phyloP scores from a whole-genome alignment of 352 stramenopile species.

The Phytophthora constricta region DNA sequence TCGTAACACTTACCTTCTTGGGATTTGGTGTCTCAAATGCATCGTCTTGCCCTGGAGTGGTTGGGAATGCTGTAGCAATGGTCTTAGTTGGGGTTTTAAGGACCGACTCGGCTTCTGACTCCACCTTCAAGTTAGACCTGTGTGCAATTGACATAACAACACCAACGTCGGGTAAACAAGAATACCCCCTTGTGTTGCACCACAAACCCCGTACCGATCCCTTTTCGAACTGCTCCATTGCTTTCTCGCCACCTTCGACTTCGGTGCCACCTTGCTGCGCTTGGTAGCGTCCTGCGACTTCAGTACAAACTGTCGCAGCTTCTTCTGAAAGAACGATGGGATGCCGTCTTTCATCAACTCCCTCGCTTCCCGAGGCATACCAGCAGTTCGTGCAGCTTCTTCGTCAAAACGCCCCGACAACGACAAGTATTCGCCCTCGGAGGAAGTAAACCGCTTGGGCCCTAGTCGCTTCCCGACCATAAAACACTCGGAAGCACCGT shows the following conservation, averaged over 20 bases:
- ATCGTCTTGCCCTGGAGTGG: constrained; percentile 8
- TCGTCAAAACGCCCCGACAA: constrained; percentile 54
- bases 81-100: neutral
- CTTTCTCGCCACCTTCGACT: constrained; percentile 2
- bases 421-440: constrained; percentile 43
- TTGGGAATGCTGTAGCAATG: neutral
- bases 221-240: constrained; percentile 16
- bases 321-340: constrained; percentile 52
- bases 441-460: constrained; percentile 48
- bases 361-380: constrained; percentile 48
- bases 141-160: neutral
- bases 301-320: constrained; percentile 30
- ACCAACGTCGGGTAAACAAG: neutral
- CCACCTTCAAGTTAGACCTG: neutral
- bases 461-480: constrained; percentile 52
- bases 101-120: neutral
- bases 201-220: constrained; percentile 13
- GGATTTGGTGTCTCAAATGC: constrained; percentile 20
- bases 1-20: constrained; percentile 22
- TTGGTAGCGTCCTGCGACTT: constrained; percentile 8
- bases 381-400: constrained; percentile 34
- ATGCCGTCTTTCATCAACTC: constrained; percentile 64
- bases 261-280: constrained; percentile 2
- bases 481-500: constrained; percentile 31
- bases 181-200: neutral